phyloP scores from a whole-genome alignment of 176 grass and related monocot species.

The Triticum dicoccoides region DNA sequence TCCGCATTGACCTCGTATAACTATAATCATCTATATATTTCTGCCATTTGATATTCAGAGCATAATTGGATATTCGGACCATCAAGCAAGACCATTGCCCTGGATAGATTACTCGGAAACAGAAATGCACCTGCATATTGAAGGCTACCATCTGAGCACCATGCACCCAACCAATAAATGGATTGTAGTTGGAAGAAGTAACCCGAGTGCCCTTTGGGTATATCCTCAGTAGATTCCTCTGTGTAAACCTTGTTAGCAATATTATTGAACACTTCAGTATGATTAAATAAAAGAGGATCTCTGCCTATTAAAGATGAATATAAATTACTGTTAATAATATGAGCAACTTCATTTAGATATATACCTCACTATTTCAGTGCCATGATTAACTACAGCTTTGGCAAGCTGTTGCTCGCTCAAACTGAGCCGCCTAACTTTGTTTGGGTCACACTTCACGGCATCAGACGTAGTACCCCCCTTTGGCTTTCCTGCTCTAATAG shows the following conservation, averaged over 20 bases:
- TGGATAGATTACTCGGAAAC: not conserved
- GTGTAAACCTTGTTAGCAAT: conserved; percentile 72
- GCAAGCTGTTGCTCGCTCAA: conserved; percentile 85
- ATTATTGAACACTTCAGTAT: conserved; percentile 25
- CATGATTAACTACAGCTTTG: conserved; percentile 62
- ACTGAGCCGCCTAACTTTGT: conserved; percentile 85
- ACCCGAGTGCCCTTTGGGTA: conserved; percentile 78
- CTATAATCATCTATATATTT: not conserved
- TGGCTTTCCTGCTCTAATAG: conserved; percentile 85
- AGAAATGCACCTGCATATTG: conserved; percentile 86
- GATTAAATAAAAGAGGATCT: not conserved
- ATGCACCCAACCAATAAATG: conserved; percentile 87
- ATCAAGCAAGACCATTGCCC: not conserved
- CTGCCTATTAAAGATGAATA: not conserved
- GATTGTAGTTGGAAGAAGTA: conserved; percentile 93
- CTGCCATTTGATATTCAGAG: not conserved
- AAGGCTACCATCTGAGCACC: conserved; percentile 98
- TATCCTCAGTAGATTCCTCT: conserved; percentile 88
- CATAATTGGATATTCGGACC: not conserved
- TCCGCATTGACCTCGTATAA: not conserved
- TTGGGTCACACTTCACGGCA: conserved; percentile 66
- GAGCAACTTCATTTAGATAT: not conserved
- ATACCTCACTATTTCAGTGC: conserved; percentile 73
- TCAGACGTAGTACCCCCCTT: conserved; percentile 71
- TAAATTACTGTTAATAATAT: not conserved